A percentile compares a stretch with the other conserved stretches of the same genome.
Conservation (phyloP, 1,139 yeast genomes). For the Blastobotrys buckinghamii region DNA sequence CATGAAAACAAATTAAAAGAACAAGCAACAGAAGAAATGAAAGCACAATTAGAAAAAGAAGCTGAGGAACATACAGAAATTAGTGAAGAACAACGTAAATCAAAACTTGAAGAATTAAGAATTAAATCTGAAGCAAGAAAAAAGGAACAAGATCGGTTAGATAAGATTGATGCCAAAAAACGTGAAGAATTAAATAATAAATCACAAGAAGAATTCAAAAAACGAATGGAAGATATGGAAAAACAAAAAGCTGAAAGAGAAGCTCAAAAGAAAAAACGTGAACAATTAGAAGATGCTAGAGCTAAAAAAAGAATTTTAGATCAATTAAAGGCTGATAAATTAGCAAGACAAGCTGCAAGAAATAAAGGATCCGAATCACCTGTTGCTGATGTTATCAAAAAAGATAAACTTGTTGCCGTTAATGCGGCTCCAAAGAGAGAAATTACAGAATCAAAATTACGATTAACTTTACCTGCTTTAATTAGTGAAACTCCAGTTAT, state of each 20-base stretch:
- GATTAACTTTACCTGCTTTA: slow-evolving; percentile 28
- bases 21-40: slow-evolving; percentile 6
- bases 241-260: slow-evolving; percentile 31
- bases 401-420: neutral
- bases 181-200: slow-evolving; percentile 32
- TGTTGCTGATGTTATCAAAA: neutral
- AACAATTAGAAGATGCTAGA: slow-evolving; percentile 31
- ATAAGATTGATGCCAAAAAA: slow-evolving; percentile 26
- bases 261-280: slow-evolving; percentile 31
- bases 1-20: slow-evolving; percentile 10
- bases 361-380: slow-evolving; percentile 9
- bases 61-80: slow-evolving; percentile 14
- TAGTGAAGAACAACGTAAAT: slow-evolving; percentile 30
- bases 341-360: slow-evolving; percentile 27
- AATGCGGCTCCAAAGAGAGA: slow-evolving; percentile 8
- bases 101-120: slow-evolving; percentile 29
- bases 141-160: slow-evolving; percentile 29
- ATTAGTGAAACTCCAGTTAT: slow-evolving; percentile 20
- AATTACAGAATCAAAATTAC: slow-evolving; percentile 30
- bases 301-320: slow-evolving; percentile 33
- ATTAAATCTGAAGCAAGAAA: slow-evolving; percentile 28
- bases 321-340: slow-evolving; percentile 35
- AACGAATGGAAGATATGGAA: slow-evolving; percentile 31
- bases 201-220: slow-evolving; percentile 28
- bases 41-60: neutral